A percentile compares a stretch with the other conserved stretches of the same genome.
Conservation (phyloP, 1,284 basidiomycete species). For the Ustilago bromivora region DNA sequence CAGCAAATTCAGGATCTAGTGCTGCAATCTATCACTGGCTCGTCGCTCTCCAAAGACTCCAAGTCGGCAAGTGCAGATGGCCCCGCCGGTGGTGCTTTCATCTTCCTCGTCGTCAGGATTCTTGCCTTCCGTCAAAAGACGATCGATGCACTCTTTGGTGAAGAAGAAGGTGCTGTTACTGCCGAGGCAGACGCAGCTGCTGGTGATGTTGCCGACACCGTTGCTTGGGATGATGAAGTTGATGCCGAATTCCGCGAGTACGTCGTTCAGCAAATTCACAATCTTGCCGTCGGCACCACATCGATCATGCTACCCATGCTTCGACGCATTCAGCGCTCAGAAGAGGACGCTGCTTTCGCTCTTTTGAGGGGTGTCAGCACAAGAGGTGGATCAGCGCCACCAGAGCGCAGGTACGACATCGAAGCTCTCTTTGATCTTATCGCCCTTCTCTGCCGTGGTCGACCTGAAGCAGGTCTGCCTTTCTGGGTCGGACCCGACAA, state of each 20-base stretch:
- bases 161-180: slow-evolving; percentile 70
- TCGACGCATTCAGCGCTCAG: slow-evolving; percentile 65
- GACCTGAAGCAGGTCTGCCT: slow-evolving; percentile 61
- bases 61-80: slow-evolving; percentile 77
- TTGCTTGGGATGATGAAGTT: slow-evolving; percentile 69
- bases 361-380: slow-evolving; percentile 35
- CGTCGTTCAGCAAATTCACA: slow-evolving; percentile 64
- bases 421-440: slow-evolving; percentile 67
- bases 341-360: slow-evolving; percentile 67
- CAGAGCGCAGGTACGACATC: slow-evolving; percentile 65
- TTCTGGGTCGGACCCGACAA: slow-evolving; percentile 71
- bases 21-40: slow-evolving; percentile 52
- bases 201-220: slow-evolving; percentile 51
- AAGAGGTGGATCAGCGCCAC: slow-evolving; percentile 53
- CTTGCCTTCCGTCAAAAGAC: slow-evolving; percentile 69
- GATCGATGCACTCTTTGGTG: slow-evolving; percentile 73
- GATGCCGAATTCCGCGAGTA: slow-evolving; percentile 65
- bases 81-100: slow-evolving; percentile 84
- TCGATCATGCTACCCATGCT: slow-evolving; percentile 62
- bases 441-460: slow-evolving; percentile 59
- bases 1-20: slow-evolving; percentile 59
- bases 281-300: slow-evolving; percentile 53
- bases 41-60: slow-evolving; percentile 73
- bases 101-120: slow-evolving; percentile 75
- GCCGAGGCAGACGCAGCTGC: slow-evolving; percentile 55